phyloP scores from a whole-genome alignment of 2,329 filamentous ascomycete genomes.

The Aureobasidium sp. region DNA sequence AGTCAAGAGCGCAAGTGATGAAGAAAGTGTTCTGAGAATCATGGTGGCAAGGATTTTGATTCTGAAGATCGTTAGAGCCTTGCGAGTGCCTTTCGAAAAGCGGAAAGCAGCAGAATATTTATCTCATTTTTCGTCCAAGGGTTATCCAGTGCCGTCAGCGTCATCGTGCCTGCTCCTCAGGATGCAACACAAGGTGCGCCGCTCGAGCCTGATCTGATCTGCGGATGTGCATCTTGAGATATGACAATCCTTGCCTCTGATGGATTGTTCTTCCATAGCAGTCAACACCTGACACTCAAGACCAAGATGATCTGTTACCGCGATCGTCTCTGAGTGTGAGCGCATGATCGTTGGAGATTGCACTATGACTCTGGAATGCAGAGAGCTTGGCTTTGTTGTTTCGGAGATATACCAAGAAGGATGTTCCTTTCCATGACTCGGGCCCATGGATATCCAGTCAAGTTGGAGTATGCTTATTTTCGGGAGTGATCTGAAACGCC shows the following conservation, averaged over 20 bases:
- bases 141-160: neutral
- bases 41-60: neutral
- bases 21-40: neutral
- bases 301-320: neutral
- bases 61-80: too few relatives aligned
- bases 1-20: neutral
- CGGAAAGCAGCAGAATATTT: neutral
- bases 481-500: neutral
- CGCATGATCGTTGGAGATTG: slow-evolving; percentile 6
- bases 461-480: neutral
- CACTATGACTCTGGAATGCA: neutral
- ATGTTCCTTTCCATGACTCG: neutral
- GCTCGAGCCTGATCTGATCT: neutral
- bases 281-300: neutral
- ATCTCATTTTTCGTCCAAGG: neutral
- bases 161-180: neutral
- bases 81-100: neutral
- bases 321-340: neutral
- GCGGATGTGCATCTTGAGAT: neutral
- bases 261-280: neutral
- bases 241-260: neutral
- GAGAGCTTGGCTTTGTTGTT: neutral
- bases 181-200: neutral
- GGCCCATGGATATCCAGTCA: neutral
- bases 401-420: neutral